These are phyloP conservation scores for Auriscalpium orientale DNA, from an alignment of 768 basidiomycete genomes.

Conservation along the genomic window DNA sequence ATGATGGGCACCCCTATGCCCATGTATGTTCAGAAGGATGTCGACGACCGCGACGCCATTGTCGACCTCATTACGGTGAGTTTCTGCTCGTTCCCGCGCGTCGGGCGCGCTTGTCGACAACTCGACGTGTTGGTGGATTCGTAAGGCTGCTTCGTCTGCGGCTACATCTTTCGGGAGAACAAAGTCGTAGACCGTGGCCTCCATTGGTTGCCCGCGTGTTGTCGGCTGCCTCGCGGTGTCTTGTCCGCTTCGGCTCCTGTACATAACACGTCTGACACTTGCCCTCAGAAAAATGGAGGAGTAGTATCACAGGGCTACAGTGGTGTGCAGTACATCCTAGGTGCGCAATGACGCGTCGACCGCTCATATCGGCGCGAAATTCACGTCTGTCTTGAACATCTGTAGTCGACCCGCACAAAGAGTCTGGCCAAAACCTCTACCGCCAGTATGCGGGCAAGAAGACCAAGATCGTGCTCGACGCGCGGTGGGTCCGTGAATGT, in stretches of 20 bases:
- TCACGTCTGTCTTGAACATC: not conserved
- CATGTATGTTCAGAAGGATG: constrained; percentile 77
- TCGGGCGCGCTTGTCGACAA: not conserved
- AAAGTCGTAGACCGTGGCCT: too few relatives aligned
- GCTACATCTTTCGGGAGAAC: too few relatives aligned
- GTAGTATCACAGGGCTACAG: constrained; percentile 68
- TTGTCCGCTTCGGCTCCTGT: not conserved
- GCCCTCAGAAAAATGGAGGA: constrained; percentile 67
- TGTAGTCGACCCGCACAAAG: constrained; percentile 69
- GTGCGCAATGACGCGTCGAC: constrained; percentile 31
- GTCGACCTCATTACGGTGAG: constrained; percentile 60
- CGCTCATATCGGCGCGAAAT: too few relatives aligned
- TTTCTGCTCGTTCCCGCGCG: constrained; percentile 16
- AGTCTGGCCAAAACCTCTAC: constrained; percentile 75
- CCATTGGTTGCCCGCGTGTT: too few relatives aligned
- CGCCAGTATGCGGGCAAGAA: constrained; percentile 76
- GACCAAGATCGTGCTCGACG: constrained; percentile 67
- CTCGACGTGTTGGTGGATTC: too few relatives aligned
- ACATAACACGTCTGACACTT: not conserved
- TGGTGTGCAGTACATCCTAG: constrained; percentile 72
- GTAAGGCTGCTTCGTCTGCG: too few relatives aligned
- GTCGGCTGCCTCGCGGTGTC: too few relatives aligned
- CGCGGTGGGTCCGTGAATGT: constrained; percentile 74
- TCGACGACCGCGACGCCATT: constrained; percentile 58
- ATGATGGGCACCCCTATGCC: constrained; percentile 71